These are phyloP conservation scores for Phoenix dactylifera DNA, from an alignment of 176 grass and related monocot genomes.

Conservation along the genomic window DNA sequence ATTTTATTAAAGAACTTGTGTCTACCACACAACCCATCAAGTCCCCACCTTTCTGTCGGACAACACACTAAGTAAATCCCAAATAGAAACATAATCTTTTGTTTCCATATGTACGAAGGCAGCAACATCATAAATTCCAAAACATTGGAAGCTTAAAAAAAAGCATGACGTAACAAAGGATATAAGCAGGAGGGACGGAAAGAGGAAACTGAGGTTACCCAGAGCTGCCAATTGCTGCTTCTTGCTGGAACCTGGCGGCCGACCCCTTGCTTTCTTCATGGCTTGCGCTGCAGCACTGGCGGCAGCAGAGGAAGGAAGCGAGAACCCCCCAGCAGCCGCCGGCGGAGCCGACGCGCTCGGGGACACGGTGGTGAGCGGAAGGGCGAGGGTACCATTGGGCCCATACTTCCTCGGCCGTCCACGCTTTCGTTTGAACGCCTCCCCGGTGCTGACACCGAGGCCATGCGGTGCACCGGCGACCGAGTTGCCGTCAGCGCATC, in stretches of 20 bases:
- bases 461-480: conserved; percentile 11
- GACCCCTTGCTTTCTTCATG: conserved; percentile 45
- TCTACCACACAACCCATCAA: background rate
- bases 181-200: background rate
- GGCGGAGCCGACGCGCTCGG: no score
- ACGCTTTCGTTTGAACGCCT: conserved; percentile 67
- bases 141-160: no score
- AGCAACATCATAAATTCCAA: no score
- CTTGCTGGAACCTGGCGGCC: conserved; percentile 75
- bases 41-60: no score
- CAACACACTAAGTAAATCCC: no score
- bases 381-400: conserved; percentile 37
- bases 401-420: conserved; percentile 94
- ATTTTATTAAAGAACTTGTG: conserved; percentile 6
- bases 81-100: no score
- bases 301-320: conserved; percentile 3
- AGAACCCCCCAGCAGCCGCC: conserved; percentile 19
- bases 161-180: background rate
- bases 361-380: no score
- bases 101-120: no score
- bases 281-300: conserved; percentile 27
- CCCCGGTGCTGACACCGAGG: conserved; percentile 29
- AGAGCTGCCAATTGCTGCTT: conserved; percentile 68
- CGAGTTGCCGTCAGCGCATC: conserved; percentile 36
- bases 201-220: conserved; percentile 26